Evolutionary conservation across 1,284 basidiomycete species (phyloP), one percentile per base, ranked within the genome.

Genomic region (Microbotryomycetes sp.): DNA sequence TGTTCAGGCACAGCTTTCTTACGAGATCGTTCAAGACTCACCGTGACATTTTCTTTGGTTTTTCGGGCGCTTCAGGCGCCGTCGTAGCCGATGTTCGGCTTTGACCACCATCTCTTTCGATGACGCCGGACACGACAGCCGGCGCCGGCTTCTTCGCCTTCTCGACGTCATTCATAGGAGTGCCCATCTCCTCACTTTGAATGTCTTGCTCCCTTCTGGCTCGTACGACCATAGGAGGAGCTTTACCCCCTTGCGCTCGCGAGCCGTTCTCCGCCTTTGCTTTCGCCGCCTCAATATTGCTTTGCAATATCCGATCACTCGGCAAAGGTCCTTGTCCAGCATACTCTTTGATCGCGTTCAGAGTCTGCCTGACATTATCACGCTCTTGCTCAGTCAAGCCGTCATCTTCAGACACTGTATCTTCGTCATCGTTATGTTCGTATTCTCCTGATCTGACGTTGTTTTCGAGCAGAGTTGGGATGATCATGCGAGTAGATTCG

Each of bases 401-500:
- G 13, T 61, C 50, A 9, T 52, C 67, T 9, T 57, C 49, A 3
- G 54, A 56, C 18, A 31, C 61, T 15, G 50, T 56, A 21, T 61
- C 47, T 1, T 53, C 35, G 13, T 59, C 59, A 28, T 65, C 59
- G 35, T 41, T 41, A 11, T 9, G 9, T 41, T 41, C 11, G 18
- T 11, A 41, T 11, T 41, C 35, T 11, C 35, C 18, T 11, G 35
- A 41, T 41, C 35, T 9, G 18, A 41, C 18, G 35, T 41, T 41
- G 46, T 45, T 35, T 4, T 61, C 59, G 41, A 68, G 54, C 13
- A 68, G 45, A 3, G 60, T 57, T 1, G 67, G 67, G 29, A 68
- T 68, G 59, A 68, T 66, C 56, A 68, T 61, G 9, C 61, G 62
- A 0, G 67, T 61, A 5, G 56, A 56, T 52, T 68, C 67, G 57